Base-by-base conservation (phyloP, 2,329 filamentous ascomycete species). In the Diaporthe sp. region DNA sequence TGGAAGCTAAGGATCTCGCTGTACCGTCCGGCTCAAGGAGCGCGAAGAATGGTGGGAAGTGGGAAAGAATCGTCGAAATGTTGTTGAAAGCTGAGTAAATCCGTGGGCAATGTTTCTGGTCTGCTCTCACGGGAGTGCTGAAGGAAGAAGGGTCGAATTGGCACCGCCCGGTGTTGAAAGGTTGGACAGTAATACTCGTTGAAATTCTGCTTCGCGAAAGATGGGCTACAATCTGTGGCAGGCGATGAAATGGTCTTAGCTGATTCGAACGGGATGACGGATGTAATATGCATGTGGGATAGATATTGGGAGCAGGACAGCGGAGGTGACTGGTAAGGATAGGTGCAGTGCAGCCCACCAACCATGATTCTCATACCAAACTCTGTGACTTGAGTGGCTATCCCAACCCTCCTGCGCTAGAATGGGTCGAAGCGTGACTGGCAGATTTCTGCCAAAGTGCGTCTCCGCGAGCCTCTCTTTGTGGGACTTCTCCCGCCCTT, bases 381-480 rank as follows among this genome's bases (percentile, higher is more conserved):
- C 79, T 80, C 81, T 80, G 80, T 76, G 77, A 80, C 80, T 75
- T 81, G 80, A 85, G 81, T 85, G 84, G 84, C 80, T 79, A 78
- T 75, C 76, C 71, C 74, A 71, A 78, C 77, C 78, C 76, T 79
- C 76, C 78, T 81, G 80, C 81, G 80, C 82, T 81, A 83, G 79
- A 80, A 77, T 77, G 77, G 77, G 77, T 79, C 77, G 80, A 76
- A 78, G 76, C 71, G 77, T 81, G 78, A 81, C 80, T 81, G 81
- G 79, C 79, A 80, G 79, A 65, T 73, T 37, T 72, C 74, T 79
- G 79, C 79, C 81, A 80, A 80, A 79, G 77, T 76, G 78, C 73
- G 73, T 77, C 76, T 77, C 78, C 77, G 73, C 72, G 68, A 68
- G 69, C 71, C 72, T 69, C 42, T 70, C 69, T 55, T 74, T 76